Evolutionary conservation across 1,284 basidiomycete species (phyloP).

Genomic region (Naganishia cerealis): DNA sequence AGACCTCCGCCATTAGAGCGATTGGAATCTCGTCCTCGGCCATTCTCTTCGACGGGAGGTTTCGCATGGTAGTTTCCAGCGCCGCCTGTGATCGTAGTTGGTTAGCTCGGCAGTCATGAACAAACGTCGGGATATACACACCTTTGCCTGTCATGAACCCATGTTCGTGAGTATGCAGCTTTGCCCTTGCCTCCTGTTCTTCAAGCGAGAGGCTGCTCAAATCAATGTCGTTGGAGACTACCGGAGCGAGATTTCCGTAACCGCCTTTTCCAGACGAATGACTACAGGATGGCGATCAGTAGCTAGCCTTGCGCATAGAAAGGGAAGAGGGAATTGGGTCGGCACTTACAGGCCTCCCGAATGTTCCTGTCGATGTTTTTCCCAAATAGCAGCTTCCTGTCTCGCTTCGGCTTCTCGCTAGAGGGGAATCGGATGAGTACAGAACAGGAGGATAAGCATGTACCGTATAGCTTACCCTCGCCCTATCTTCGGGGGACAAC

Average conservation of each 20-base stretch:
- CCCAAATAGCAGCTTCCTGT: conserved; percentile 26
- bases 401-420: conserved; percentile 29
- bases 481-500: conserved; percentile 25
- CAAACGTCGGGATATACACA: conserved; percentile 36
- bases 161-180: conserved; percentile 39
- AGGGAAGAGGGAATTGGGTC: no score
- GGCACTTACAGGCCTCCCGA: conserved; percentile 41
- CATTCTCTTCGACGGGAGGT: conserved; percentile 36
- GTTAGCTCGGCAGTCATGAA: not conserved
- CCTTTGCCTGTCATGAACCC: conserved; percentile 44
- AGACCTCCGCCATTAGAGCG: conserved; percentile 42
- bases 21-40: conserved; percentile 39
- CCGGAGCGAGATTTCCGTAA: conserved; percentile 44
- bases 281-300: conserved; percentile 32
- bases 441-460: not conserved
- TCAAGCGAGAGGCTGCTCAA: conserved; percentile 43
- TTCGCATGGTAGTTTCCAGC: conserved; percentile 42
- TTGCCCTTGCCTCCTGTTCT: conserved; percentile 48
- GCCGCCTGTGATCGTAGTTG: conserved; percentile 38
- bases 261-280: conserved; percentile 49
- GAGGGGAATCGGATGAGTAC: not conserved
- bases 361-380: conserved; percentile 44
- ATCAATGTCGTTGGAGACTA: conserved; percentile 29
- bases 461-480: conserved; percentile 12
- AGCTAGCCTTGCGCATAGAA: not conserved